Percentiles rank a stretch among this genome's conserved stretches.
These are phyloP conservation scores for Eragrostis curvula DNA, from an alignment of 176 grass and related monocot species.

Conservation along the genomic window DNA sequence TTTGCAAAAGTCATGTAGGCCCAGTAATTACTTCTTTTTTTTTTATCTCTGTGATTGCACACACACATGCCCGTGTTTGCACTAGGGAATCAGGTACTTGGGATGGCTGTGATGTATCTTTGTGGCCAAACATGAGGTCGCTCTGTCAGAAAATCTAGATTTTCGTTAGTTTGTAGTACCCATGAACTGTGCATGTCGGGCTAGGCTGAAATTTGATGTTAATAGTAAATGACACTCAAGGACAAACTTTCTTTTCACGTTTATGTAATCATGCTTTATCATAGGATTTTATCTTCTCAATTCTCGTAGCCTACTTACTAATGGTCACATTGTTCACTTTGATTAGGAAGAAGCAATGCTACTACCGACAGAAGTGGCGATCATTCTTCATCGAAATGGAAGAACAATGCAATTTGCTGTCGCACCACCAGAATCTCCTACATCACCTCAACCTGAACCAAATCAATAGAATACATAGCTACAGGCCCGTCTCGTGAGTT, in stretches of 20 bases:
- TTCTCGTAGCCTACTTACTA: neutral
- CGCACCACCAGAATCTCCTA: conserved; percentile 54
- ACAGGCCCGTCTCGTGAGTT: neutral
- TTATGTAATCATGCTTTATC: neutral
- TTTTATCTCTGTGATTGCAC: neutral
- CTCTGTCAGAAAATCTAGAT: neutral
- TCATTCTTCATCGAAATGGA: conserved; percentile 68
- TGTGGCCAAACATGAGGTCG: conserved; percentile 5
- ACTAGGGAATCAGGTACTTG: neutral
- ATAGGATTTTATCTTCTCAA: neutral
- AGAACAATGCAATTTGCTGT: conserved; percentile 65
- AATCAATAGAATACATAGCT: conserved; percentile 47
- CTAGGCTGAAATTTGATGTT: neutral
- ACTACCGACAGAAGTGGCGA: conserved; percentile 70
- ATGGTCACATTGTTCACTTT: conserved; percentile 15
- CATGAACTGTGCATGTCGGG: neutral
- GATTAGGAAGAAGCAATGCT: conserved; percentile 66
- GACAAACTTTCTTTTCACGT: neutral
- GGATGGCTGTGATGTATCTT: neutral
- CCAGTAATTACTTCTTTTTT: neutral
- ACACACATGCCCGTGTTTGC: conserved; percentile 18
- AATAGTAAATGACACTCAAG: neutral
- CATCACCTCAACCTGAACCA: conserved; percentile 48
- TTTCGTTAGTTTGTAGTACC: neutral
- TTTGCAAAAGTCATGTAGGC: neutral